phyloP scores from a whole-genome alignment of 1,139 yeast species.

The Pichia sp. region DNA sequence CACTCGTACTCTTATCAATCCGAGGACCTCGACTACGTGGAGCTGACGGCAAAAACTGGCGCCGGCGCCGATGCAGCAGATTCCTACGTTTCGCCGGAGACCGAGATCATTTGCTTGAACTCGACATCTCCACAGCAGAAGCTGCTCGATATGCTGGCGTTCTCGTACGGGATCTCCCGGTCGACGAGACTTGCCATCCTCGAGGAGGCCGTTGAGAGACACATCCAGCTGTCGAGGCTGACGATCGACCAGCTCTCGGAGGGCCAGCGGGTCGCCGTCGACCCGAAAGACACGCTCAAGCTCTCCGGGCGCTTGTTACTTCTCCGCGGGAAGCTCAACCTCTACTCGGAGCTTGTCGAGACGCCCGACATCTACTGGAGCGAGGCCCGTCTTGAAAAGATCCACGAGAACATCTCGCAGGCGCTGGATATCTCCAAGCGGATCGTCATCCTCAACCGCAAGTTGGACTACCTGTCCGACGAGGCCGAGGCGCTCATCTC shows the following conservation, averaged over 20 bases:
- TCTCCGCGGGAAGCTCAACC: slow-evolving; percentile 73
- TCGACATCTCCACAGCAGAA: slow-evolving; percentile 45
- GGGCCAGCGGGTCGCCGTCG: slow-evolving; percentile 54
- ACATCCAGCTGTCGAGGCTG: slow-evolving; percentile 55
- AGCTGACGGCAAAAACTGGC: slow-evolving; percentile 33
- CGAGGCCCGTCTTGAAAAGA: slow-evolving; percentile 75
- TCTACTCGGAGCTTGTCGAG: slow-evolving; percentile 85
- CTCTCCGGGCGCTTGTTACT: slow-evolving; percentile 71
- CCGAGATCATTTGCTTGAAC: slow-evolving; percentile 19
- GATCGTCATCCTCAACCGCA: slow-evolving; percentile 72
- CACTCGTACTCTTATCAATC: slow-evolving; percentile 58
- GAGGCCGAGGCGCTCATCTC: slow-evolving; percentile 75
- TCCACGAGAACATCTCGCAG: slow-evolving; percentile 66
- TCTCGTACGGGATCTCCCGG: slow-evolving; percentile 80
- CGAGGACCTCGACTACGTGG: slow-evolving; percentile 86
- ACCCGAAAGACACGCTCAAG: slow-evolving; percentile 59
- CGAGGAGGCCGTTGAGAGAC: slow-evolving; percentile 67
- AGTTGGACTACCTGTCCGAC: slow-evolving; percentile 85
- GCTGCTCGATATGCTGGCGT: slow-evolving; percentile 77
- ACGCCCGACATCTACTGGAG: slow-evolving; percentile 93
- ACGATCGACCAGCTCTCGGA: slow-evolving; percentile 63
- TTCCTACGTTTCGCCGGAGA: slow-evolving; percentile 15
- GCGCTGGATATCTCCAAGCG: slow-evolving; percentile 73
- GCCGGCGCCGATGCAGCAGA: slow-evolving; percentile 7
- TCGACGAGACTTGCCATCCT: slow-evolving; percentile 79